A percentile compares a stretch with the other conserved stretches of the same genome.
Evolutionary conservation across 495 filamentous ascomycete genomes (phyloP).

Genomic region (Tuber microsphaerosporum): DNA sequence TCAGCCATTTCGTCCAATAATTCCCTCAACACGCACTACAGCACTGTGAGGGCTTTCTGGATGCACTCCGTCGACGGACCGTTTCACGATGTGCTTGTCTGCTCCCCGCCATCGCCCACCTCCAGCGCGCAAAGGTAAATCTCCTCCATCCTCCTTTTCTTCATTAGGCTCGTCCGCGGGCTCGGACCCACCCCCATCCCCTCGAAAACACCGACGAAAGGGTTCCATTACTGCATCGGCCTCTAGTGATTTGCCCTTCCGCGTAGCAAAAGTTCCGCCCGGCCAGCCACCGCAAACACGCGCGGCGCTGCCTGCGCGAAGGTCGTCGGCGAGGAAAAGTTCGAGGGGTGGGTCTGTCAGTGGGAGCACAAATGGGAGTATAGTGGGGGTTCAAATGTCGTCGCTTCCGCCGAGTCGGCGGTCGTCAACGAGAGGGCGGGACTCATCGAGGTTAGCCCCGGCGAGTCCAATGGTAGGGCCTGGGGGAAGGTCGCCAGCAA

Average conservation of each 20-base stretch:
- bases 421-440: slow-evolving; percentile 22
- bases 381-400: slow-evolving; percentile 15
- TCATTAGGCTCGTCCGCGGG: slow-evolving; percentile 25
- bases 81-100: slow-evolving; percentile 26
- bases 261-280: slow-evolving; percentile 13
- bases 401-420: slow-evolving; percentile 21
- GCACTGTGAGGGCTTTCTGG: slow-evolving; percentile 18
- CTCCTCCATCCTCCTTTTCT: slow-evolving; percentile 30
- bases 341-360: slow-evolving; percentile 23
- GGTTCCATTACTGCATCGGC: slow-evolving; percentile 10
- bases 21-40: slow-evolving; percentile 9
- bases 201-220: slow-evolving; percentile 13
- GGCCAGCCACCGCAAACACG: slow-evolving; percentile 10
- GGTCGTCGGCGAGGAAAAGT: slow-evolving; percentile 16
- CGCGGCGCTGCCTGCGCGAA: slow-evolving; percentile 20
- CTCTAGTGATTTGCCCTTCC: slow-evolving; percentile 19
- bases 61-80: slow-evolving; percentile 20
- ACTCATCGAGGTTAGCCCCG: slow-evolving; percentile 25
- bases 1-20: slow-evolving; percentile 19
- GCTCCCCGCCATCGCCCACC: slow-evolving; percentile 24
- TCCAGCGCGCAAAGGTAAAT: slow-evolving; percentile 20
- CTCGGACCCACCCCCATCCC: slow-evolving; percentile 11
- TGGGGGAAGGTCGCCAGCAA: slow-evolving; percentile 14
- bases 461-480: slow-evolving; percentile 12
- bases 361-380: slow-evolving; percentile 27